phyloP scores from a whole-genome alignment of 352 stramenopile genomes.

The Thalassiosira livingstoniorum region DNA sequence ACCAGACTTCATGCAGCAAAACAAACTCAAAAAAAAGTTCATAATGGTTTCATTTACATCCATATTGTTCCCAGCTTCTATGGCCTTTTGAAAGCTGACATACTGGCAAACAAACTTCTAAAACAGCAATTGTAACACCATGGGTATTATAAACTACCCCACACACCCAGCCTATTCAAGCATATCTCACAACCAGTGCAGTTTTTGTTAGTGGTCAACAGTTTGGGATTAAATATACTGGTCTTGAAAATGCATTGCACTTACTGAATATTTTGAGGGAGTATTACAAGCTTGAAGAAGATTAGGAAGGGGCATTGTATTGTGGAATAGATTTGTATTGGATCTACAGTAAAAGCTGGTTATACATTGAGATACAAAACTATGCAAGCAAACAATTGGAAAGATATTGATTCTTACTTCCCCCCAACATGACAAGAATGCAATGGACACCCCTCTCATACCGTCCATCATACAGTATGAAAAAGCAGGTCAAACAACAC shows the following conservation, averaged over 20 bases:
- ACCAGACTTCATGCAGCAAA: conserved; percentile 1
- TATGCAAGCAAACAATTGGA: too few species aligned
- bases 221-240: conserved; percentile 8
- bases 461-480: too few species aligned
- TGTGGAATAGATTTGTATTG: neutral
- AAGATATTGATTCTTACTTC: too few species aligned
- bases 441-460: too few species aligned
- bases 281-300: neutral
- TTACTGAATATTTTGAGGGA: neutral
- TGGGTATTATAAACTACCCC: neutral
- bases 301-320: neutral
- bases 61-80: neutral
- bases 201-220: neutral
- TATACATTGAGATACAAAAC: too few species aligned
- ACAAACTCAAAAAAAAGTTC: neutral
- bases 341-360: conserved; percentile 11
- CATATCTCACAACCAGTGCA: neutral
- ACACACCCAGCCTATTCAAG: neutral
- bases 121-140: neutral
- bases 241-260: neutral
- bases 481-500: too few species aligned
- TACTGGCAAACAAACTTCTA: conserved; percentile 3
- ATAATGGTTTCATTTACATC: neutral
- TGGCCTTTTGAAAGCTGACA: neutral
- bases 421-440: too few species aligned